Conservation (phyloP, 2,329 filamentous ascomycete genomes). For the Cercospora zeina region DNA sequence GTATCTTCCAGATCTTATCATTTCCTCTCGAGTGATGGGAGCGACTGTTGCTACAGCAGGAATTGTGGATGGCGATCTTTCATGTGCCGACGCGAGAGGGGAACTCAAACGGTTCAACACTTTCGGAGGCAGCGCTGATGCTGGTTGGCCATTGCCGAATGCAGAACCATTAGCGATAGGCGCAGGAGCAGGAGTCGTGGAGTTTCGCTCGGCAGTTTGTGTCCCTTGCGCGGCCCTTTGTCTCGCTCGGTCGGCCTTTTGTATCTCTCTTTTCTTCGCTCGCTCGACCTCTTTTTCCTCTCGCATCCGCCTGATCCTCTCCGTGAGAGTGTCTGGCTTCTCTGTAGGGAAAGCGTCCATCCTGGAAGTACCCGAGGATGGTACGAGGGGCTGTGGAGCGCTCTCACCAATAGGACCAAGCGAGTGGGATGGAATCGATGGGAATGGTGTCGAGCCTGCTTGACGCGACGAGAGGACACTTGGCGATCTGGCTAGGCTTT, state of each 20-base stretch:
- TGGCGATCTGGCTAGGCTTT: constrained; percentile 7
- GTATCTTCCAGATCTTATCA: constrained; percentile 40
- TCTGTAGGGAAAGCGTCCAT: constrained; percentile 26
- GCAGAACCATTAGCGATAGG: not conserved
- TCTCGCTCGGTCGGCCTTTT: too few relatives aligned
- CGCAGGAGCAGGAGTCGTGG: constrained; percentile 19
- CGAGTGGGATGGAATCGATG: constrained; percentile 30
- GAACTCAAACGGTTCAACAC: constrained; percentile 25
- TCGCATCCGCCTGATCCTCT: constrained; percentile 25
- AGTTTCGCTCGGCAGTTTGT: constrained; percentile 4
- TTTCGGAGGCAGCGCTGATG: constrained; percentile 30
- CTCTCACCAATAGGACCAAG: constrained; percentile 34
- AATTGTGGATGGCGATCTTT: constrained; percentile 40
- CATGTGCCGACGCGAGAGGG: constrained; percentile 18
- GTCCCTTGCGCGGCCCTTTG: not conserved
- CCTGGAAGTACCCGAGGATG: not conserved
- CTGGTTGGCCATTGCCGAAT: constrained; percentile 21
- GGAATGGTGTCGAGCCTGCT: constrained; percentile 28
- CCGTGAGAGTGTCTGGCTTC: constrained; percentile 21
- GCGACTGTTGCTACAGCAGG: constrained; percentile 35
- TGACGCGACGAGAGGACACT: constrained; percentile 11
- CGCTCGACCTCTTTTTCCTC: constrained; percentile 13
- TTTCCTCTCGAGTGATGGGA: constrained; percentile 36
- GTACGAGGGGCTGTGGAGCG: constrained; percentile 24
- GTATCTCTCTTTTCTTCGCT: too few relatives aligned